Conservation (phyloP, 75 land plant genomes). For the Azolla pinnata region DNA sequence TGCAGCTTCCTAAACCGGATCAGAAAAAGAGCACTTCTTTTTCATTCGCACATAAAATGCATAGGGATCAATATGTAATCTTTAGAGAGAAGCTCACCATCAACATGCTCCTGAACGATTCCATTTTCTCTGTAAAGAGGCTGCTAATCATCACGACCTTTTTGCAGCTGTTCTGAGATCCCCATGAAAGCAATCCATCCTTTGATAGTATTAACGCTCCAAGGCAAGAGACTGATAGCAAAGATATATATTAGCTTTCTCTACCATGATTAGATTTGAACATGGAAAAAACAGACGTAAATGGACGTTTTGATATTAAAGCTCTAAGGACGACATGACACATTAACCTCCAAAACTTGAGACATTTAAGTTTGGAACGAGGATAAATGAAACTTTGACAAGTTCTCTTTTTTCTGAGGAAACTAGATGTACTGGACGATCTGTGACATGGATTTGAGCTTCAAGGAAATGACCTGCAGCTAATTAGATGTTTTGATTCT, state of each 20-base stretch:
- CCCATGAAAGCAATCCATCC: constrained; percentile 42
- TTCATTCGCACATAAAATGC: neutral
- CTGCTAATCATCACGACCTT: constrained; percentile 45
- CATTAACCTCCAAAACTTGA: neutral
- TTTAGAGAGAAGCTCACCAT: constrained; percentile 35
- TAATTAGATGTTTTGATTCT: neutral
- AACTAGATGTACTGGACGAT: too few species aligned
- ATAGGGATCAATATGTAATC: too few species aligned
- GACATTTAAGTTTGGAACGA: neutral
- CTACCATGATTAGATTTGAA: neutral
- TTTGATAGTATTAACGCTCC: constrained; percentile 27
- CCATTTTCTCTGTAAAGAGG: constrained; percentile 16
- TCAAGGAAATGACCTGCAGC: too few species aligned
- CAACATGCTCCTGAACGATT: constrained; percentile 23
- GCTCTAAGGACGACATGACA: neutral
- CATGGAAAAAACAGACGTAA: neutral
- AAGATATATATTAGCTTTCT: neutral
- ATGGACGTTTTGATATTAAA: neutral
- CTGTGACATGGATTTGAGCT: too few species aligned
- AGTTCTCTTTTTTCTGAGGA: neutral
- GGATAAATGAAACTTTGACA: neutral
- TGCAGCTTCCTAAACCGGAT: constrained; percentile 46
- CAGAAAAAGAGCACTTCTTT: neutral
- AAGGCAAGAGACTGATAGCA: constrained; percentile 33
- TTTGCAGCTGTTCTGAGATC: constrained; percentile 24